A percentile compares a stretch with the other conserved stretches of the same genome.
phyloP scores from a whole-genome alignment of 495 filamentous ascomycete genomes.

The Penicillium ochrochloron region DNA sequence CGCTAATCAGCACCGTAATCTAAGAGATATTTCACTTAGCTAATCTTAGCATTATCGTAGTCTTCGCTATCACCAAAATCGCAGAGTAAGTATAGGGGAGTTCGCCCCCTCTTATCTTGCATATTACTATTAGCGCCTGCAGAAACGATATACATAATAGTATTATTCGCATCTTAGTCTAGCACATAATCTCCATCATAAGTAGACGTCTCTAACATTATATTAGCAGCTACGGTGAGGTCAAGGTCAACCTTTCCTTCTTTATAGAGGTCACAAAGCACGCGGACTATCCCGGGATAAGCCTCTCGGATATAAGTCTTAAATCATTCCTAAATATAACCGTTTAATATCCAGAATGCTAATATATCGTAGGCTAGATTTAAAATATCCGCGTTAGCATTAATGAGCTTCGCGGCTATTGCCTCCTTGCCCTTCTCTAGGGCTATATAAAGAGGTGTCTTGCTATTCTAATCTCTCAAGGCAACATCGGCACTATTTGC shows the following conservation, averaged over 20 bases:
- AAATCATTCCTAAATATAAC: neutral
- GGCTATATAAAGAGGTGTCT: neutral
- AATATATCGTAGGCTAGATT: neutral
- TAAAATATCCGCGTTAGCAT: neutral
- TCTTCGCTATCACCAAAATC: neutral
- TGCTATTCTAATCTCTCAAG: neutral
- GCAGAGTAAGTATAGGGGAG: neutral
- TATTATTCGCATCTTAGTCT: neutral
- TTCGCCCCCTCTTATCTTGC: neutral
- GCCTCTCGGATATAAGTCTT: neutral
- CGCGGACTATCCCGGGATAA: neutral
- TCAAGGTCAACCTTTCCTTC: constrained; percentile 2
- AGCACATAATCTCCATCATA: neutral
- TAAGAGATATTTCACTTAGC: neutral
- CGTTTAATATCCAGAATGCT: neutral
- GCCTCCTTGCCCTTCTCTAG: neutral
- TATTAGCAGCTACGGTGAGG: neutral
- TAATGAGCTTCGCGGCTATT: neutral
- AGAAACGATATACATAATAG: neutral
- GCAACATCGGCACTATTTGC: neutral
- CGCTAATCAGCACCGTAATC: neutral
- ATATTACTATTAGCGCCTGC: neutral
- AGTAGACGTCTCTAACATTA: neutral
- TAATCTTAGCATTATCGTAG: neutral
- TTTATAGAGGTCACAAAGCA: constrained; percentile 3